Evolutionary conservation across 768 basidiomycete genomes (phyloP).

Genomic region (Pulveroboletus sp.): DNA sequence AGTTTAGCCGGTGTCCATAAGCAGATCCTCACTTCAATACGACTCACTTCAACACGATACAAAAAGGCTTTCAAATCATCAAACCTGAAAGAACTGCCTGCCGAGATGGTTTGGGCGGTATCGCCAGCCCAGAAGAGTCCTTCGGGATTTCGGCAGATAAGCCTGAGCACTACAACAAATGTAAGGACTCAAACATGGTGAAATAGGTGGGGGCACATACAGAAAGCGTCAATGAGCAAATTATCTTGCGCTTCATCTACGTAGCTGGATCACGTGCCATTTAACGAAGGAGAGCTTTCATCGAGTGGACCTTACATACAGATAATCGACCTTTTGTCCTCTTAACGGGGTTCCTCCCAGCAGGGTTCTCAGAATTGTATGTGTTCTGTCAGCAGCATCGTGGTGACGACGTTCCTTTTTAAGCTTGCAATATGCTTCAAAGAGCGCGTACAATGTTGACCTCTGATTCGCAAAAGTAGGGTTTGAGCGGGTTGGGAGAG

Average conservation of each 20-base stretch:
- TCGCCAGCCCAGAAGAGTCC: constrained; percentile 81
- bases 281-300: neutral
- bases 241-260: constrained; percentile 77
- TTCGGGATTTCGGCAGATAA: constrained; percentile 59
- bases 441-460: constrained; percentile 49
- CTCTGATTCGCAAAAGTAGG: constrained; percentile 53
- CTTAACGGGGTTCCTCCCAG: constrained; percentile 25
- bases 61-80: constrained; percentile 68
- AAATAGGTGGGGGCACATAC: constrained; percentile 34
- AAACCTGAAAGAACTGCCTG: constrained; percentile 71
- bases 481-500: constrained; percentile 50
- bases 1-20: neutral
- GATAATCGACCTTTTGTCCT: constrained; percentile 48
- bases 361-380: constrained; percentile 42
- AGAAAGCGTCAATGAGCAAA: constrained; percentile 58
- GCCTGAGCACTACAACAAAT: constrained; percentile 49
- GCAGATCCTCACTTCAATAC: constrained; percentile 46
- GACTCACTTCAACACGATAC: constrained; percentile 58
- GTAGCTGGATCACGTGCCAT: constrained; percentile 38
- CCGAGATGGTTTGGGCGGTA: constrained; percentile 75
- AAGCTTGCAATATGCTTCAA: constrained; percentile 46
- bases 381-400: constrained; percentile 66
- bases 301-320: constrained; percentile 38
- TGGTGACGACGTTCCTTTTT: constrained; percentile 43
- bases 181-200: constrained; percentile 6